Conservation (phyloP, 2,329 filamentous ascomycete species). For the Dactylellina haptotyla region DNA sequence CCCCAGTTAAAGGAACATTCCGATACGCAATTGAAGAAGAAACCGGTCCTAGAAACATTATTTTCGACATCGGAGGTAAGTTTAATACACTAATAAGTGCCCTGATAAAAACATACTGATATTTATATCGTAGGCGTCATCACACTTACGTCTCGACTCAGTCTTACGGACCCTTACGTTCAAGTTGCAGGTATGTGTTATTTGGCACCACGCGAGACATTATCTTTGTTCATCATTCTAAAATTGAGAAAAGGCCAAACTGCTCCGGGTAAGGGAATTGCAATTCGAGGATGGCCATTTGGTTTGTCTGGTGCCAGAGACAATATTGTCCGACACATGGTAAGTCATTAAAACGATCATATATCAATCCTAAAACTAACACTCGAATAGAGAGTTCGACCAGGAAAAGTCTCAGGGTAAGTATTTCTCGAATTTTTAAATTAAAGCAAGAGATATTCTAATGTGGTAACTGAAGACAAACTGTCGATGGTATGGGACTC, state of each 20-base stretch:
- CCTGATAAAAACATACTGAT: neutral
- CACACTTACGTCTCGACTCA: conserved; percentile 15
- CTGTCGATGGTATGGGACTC: conserved; percentile 61
- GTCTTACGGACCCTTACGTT: conserved; percentile 24
- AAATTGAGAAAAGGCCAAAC: conserved; percentile 9
- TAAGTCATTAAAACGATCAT: neutral
- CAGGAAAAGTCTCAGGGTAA: conserved; percentile 58
- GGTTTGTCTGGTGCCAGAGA: conserved; percentile 60
- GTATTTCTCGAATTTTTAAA: neutral
- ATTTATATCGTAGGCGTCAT: conserved; percentile 2
- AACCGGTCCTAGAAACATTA: conserved; percentile 23
- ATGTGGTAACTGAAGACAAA: conserved; percentile 56
- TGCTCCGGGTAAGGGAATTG: conserved; percentile 54
- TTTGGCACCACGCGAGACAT: no score
- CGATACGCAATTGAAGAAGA: conserved; percentile 59
- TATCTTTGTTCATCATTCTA: neutral
- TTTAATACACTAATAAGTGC: neutral
- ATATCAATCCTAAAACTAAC: neutral
- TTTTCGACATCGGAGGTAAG: conserved; percentile 29
- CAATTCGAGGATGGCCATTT: conserved; percentile 59
- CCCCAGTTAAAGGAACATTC: conserved; percentile 58
- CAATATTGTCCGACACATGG: conserved; percentile 48
- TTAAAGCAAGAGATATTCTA: no score
- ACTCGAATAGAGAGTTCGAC: conserved; percentile 56
- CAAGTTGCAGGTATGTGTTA: neutral